Conservation (phyloP, 2,329 filamentous ascomycete genomes). For the Neocatenulostroma microsporum region DNA sequence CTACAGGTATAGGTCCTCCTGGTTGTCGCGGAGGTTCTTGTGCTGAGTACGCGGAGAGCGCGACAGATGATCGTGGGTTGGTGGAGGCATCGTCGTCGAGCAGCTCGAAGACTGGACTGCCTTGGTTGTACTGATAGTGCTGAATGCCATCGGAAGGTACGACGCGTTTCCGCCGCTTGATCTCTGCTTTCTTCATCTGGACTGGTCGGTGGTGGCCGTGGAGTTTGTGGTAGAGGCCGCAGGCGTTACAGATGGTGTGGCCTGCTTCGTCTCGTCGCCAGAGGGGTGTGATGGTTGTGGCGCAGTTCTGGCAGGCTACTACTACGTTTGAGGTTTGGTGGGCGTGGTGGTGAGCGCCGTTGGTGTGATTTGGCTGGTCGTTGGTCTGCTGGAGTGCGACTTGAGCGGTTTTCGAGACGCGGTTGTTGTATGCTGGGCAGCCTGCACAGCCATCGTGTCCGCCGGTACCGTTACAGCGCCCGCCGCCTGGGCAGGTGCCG, state of each 20-base stretch:
- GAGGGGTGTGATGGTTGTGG: constrained; percentile 89
- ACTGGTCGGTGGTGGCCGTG: constrained; percentile 88
- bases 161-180: constrained; percentile 90
- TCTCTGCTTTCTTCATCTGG: constrained; percentile 98
- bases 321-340: constrained; percentile 52
- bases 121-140: constrained; percentile 31
- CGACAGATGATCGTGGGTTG: constrained; percentile 40
- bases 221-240: constrained; percentile 92
- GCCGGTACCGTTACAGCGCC: constrained; percentile 91
- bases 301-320: constrained; percentile 94
- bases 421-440: constrained; percentile 95
- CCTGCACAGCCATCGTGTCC: constrained; percentile 92
- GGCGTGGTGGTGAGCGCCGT: constrained; percentile 7
- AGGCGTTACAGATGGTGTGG: constrained; percentile 97
- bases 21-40: not conserved
- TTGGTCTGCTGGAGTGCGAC: constrained; percentile 47
- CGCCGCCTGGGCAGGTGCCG: constrained; percentile 92
- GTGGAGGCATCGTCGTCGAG: constrained; percentile 26
- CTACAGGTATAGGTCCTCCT: constrained; percentile 27
- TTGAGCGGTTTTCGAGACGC: constrained; percentile 78
- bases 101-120: constrained; percentile 13
- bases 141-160: constrained; percentile 68
- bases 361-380: constrained; percentile 15
- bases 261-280: constrained; percentile 93
- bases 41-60: constrained; percentile 37